Evolutionary conservation across 306 rosid species (phyloP).

Genomic region (Mucuna pruriens): DNA sequence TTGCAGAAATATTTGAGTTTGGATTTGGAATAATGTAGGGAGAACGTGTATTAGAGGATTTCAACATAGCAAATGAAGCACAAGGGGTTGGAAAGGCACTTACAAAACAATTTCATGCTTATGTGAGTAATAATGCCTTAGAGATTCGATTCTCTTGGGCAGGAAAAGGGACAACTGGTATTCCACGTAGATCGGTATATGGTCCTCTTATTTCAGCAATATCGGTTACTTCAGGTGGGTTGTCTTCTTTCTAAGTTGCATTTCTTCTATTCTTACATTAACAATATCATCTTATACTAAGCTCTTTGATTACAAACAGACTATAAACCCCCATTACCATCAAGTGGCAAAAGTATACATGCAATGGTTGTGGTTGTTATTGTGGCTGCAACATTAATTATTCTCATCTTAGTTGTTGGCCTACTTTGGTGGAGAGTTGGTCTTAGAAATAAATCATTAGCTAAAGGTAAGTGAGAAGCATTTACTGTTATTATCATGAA

Average conservation of each 20-base stretch:
- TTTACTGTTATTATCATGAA: background rate
- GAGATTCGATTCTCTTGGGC: slow-evolving; percentile 42
- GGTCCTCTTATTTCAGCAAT: slow-evolving; percentile 28
- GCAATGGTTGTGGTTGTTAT: slow-evolving; percentile 39
- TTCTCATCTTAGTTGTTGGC: slow-evolving; percentile 23
- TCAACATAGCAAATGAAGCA: slow-evolving; percentile 44
- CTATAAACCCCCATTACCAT: background rate
- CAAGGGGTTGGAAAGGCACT: slow-evolving; percentile 22
- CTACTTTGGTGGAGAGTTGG: slow-evolving; percentile 13
- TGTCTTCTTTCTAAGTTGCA: background rate
- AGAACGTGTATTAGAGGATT: slow-evolving; percentile 20
- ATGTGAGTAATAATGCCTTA: slow-evolving; percentile 18
- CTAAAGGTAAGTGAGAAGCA: background rate
- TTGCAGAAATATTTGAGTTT: background rate
- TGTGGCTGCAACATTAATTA: slow-evolving; percentile 25
- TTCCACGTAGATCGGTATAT: background rate
- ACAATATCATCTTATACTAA: background rate
- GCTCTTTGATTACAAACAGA: background rate
- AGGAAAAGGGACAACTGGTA: slow-evolving; percentile 42
- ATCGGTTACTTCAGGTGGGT: background rate
- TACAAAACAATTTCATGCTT: background rate
- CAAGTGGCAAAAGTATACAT: background rate
- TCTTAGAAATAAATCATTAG: background rate
- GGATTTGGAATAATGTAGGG: slow-evolving; percentile 12
- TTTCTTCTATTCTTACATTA: background rate